Percentiles rank a stretch among this genome's conserved stretches.
Conservation (phyloP, 805 yeast species). For the Kodamaea hsintzibuensis region DNA sequence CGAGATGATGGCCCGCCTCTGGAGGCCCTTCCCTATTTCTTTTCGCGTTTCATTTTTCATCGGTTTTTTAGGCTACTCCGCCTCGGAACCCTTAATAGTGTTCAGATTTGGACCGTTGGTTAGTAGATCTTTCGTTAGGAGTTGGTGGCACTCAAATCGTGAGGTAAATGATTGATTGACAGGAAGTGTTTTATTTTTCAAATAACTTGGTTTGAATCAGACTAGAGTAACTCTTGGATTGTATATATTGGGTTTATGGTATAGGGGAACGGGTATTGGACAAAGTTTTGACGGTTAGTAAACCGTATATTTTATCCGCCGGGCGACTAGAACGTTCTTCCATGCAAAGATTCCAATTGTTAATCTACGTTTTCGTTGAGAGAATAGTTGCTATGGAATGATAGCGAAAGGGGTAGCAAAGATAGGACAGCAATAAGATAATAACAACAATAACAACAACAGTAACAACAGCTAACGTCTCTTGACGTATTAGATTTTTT, state of each 20-base stretch:
- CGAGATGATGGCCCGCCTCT: neutral
- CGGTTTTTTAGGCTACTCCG: neutral
- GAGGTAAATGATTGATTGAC: neutral
- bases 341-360: neutral
- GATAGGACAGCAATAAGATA: neutral
- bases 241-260: neutral
- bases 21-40: neutral
- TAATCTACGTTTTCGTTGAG: too few relatives aligned
- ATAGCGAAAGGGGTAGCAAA: neutral
- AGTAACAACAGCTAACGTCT: too few relatives aligned
- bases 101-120: neutral
- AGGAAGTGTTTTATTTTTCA: too few relatives aligned
- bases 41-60: neutral
- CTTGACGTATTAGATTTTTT: too few relatives aligned
- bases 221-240: too few relatives aligned
- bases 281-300: neutral
- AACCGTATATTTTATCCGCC: neutral
- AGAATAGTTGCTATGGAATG: neutral
- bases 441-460: too few relatives aligned
- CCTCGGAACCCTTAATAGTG: neutral
- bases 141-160: neutral
- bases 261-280: neutral
- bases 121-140: neutral
- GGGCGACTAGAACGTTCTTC: neutral
- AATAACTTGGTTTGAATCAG: too few relatives aligned